Base-by-base conservation (phyloP, 106 monocot species). In the Platanthera zijinensis region DNA sequence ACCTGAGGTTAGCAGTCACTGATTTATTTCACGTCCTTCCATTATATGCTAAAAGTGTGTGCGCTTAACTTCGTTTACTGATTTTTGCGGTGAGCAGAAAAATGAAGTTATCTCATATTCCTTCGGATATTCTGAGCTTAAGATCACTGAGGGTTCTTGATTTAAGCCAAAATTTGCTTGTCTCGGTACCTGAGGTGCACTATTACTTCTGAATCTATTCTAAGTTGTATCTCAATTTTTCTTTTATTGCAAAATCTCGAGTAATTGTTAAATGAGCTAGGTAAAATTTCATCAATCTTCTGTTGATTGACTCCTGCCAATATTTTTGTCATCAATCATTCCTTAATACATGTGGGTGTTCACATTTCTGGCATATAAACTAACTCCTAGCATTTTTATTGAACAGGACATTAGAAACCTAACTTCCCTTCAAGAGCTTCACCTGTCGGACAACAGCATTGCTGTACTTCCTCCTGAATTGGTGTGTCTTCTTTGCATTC, bases 401-500 rank as follows among this genome's bases (percentile, higher is more conserved):
- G 69, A 78, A 75, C 87, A 96, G 96, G 92, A 83, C 73, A 81
- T 96, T 80, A 96, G 83, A 75, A 74, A 84, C 52, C 78, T 96
- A 54, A 83, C 89, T 67, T 89, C 81, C 79, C 88, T 96, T 64
- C 74, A 78, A 5, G 92, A 96, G 76, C 90, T 96, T 83, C 82
- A 85, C 79, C 79, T 96, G 51, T 86, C 95, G 52, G 88, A 90
- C 78, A 96, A 96, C 84, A 84, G 87, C 78, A 90, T 96, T 74
- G 30, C 90, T 32, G 67, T 80, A n/a, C 95, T 96, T 85, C 95
- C 95, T 67, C 80, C 86, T 25, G 88, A 92, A 77, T 82, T 96
- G 90, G 95, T 96, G 5, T 81, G 82, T 15, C 22, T 74, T 48
- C 25, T 83, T 57, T 47, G 56, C 18, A n/a, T 19, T 49, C 50